Percentiles rank a stretch among this genome's conserved stretches.
Evolutionary conservation across 176 grass and related monocot species (phyloP).

Genomic region (Lolium perenne): DNA sequence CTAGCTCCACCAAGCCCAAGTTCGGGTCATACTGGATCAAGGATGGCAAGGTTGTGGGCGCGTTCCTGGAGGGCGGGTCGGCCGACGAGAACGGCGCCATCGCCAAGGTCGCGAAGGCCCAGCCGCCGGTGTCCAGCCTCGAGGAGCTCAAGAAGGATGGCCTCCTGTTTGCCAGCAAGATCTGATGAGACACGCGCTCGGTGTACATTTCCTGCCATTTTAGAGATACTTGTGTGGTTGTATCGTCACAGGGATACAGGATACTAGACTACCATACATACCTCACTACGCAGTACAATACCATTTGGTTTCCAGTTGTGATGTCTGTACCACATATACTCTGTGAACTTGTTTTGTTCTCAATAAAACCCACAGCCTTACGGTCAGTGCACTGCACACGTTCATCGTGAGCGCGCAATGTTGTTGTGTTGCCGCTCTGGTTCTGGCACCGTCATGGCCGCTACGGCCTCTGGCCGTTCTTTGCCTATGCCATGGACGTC

Average conservation of each 20-base stretch:
- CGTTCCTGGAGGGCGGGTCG: conserved; percentile 90
- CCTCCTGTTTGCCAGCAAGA: conserved; percentile 78
- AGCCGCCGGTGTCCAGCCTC: conserved; percentile 53
- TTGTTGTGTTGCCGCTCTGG: not conserved
- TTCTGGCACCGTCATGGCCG: not conserved
- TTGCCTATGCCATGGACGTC: not conserved
- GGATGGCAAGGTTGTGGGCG: conserved; percentile 78
- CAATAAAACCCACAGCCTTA: conserved; percentile 40
- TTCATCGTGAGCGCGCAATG: not conserved
- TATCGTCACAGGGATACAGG: not conserved
- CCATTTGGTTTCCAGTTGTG: conserved; percentile 1
- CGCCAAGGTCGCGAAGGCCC: conserved; percentile 73
- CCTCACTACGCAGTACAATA: not conserved
- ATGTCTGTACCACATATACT: conserved; percentile 15
- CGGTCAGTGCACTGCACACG: not conserved
- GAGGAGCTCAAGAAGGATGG: conserved; percentile 69
- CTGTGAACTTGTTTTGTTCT: too few relatives aligned
- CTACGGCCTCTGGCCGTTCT: not conserved
- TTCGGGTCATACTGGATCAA: conserved; percentile 98
- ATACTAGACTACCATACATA: not conserved
- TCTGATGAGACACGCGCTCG: conserved; percentile 36
- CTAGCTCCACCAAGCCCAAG: conserved; percentile 68
- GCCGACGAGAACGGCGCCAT: conserved; percentile 82
- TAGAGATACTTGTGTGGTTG: not conserved
- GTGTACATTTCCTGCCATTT: conserved; percentile 35